Base-by-base conservation (phyloP, 176 grass and related monocot species). In the Carex kokanica region DNA sequence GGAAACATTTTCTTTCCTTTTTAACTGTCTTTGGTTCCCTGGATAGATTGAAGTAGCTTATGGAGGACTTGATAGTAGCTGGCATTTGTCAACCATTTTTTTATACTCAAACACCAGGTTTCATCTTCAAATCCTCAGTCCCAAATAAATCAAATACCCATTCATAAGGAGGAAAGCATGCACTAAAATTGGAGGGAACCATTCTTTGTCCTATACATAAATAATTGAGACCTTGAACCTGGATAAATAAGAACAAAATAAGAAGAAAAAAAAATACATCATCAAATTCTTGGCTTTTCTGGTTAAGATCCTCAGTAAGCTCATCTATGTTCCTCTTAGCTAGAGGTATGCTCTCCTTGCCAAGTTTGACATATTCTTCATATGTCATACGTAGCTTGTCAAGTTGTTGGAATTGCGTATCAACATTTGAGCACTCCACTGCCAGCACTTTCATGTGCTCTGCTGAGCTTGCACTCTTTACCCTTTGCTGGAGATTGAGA, bases 241-340 rank as follows among this genome's bases (percentile, higher is more conserved):
- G 31, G 45, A 8, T 72, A 36, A 49, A 74, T 49, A 71, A 53
- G 18, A 80, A 63, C 9, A 11, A 67, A 70, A 60, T 64, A 24
- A 45, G 38, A 20, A 47, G n/a, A n/a, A 40, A 55, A 32, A 84
- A 75, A 89, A 63, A 84, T 86, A 94, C 95, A 91, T 97, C 90
- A 84, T 97, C 92, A 66, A 85, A 88, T 73, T 78, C 84, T 78
- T 94, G 92, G 2, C 47, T 84, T 85, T 90, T 97, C 84, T 94
- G 88, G 88, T 82, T 91, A 80, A 87, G 81, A 81, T 93, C 95
- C 3, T 84, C 92, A 58, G 71, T 87, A 72, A 86, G 87, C 77
- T 91, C 87, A 51, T 92, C 86, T 87, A 97, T 88, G 78, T 86
- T 90, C 83, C 94, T 97, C 85, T 97, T 64, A 81, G 90, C 92